Evolutionary conservation across 2,329 filamentous ascomycete species (phyloP), one percentile per base, ranked within the genome.

Genomic region (Penicillium polonicum): DNA sequence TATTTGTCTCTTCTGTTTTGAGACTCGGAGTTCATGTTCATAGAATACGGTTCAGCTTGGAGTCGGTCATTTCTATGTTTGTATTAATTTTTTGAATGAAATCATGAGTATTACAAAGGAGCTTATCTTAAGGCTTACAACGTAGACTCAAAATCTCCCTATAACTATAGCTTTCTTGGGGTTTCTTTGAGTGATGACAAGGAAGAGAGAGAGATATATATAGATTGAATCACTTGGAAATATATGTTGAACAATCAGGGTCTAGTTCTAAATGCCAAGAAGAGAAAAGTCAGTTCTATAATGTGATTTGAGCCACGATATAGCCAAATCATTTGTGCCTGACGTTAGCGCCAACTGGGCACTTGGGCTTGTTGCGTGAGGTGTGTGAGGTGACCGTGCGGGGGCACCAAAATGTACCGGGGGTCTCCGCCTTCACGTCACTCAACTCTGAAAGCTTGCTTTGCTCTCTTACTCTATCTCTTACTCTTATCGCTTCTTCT

Each of bases 11-110:
- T 60, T 59, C 45, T 57, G 17, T 53, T 55, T 60, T 48, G 57
- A 62, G 55, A 51, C 61, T 59, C 60, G 59, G 55, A 54, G 49
- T 60, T 52, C 38, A 39, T 63, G 55, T 62, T 52, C 58, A 62
- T 63, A 64, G 57, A 63, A 35, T 36, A 19, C 60, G 55, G 55
- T 53, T 58, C 39, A 21, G 57, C 51, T 44, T 54, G 59, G 61
- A 59, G 50, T 64, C 50, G 29, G 53, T 64, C 55, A 68, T 66
- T 45, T 58, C 46, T 45, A 29, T 46, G 46, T 19, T 35, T 43
- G 25, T 45, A 45, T 19, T 48, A 19, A 19, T 25, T 27, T 35
- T 25, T 12, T 17, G 3, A 45, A 57, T 48, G 51, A 44, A 53
- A 46, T 42, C 13, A 57, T 36, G 35, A 57, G 25, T 10, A 35